These are phyloP conservation scores for Scheffersomyces ergatensis DNA, from an alignment of 805 yeast genomes.

Conservation along the genomic window DNA sequence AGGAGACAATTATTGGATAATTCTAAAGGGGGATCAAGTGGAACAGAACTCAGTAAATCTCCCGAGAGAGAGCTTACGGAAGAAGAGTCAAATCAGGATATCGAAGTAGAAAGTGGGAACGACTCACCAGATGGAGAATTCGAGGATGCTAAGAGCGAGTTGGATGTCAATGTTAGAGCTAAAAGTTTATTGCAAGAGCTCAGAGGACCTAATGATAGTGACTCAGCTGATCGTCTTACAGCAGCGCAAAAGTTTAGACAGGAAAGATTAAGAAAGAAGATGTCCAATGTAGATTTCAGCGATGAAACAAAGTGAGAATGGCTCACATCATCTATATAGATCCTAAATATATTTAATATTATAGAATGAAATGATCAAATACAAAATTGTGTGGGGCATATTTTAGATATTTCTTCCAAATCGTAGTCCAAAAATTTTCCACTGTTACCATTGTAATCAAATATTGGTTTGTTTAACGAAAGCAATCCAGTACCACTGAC, in stretches of 20 bases:
- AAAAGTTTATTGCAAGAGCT: conserved; percentile 61
- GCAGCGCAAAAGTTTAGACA: conserved; percentile 45
- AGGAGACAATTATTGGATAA: conserved; percentile 56
- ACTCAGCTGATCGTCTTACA: conserved; percentile 20
- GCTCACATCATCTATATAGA: too few relatives aligned
- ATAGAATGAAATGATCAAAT: too few relatives aligned
- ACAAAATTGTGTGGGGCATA: not conserved
- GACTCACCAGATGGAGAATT: conserved; percentile 6
- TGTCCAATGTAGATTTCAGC: conserved; percentile 1
- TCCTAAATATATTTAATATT: too few relatives aligned
- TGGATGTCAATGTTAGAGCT: conserved; percentile 58
- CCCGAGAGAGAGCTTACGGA: not conserved
- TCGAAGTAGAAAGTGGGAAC: conserved; percentile 2
- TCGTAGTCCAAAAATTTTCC: conserved; percentile 33
- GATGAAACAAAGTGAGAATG: too few relatives aligned
- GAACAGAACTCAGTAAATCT: not conserved
- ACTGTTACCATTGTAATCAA: conserved; percentile 22
- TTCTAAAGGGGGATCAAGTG: conserved; percentile 5
- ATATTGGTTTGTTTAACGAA: conserved; percentile 32
- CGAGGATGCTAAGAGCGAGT: conserved; percentile 17
- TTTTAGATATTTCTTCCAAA: conserved; percentile 22
- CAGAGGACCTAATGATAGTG: conserved; percentile 32
- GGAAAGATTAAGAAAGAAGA: conserved; percentile 29
- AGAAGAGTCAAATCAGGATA: conserved; percentile 3
- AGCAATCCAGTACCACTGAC: conserved; percentile 41